These are phyloP conservation scores for Tetrapisispora pingtungensis DNA, from an alignment of 805 yeast species.

Conservation along the genomic window DNA sequence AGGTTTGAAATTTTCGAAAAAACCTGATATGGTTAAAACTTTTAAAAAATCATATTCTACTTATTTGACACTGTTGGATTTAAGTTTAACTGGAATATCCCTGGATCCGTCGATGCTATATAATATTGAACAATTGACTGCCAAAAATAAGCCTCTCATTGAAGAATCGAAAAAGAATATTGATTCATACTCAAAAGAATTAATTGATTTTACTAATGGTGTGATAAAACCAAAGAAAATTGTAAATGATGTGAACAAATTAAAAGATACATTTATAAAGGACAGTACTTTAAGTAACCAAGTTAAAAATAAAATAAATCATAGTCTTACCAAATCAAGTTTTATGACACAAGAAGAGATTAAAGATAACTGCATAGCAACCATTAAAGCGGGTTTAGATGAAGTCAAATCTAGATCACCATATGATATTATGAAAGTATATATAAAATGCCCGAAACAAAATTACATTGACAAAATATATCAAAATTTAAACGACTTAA, in stretches of 20 bases:
- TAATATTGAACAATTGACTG: conserved; percentile 8
- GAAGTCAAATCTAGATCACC: conserved; percentile 20
- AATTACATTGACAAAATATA: conserved; percentile 20
- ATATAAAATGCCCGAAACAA: conserved; percentile 26
- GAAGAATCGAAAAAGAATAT: conserved; percentile 10
- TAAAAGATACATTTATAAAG: neutral
- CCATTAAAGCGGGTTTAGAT: conserved; percentile 21
- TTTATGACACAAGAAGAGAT: conserved; percentile 25
- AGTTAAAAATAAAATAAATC: neutral
- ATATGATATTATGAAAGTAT: conserved; percentile 26
- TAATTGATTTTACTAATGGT: conserved; percentile 7
- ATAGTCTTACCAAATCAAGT: conserved; percentile 3
- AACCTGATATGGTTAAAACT: conserved; percentile 1
- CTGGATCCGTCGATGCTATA: conserved; percentile 12
- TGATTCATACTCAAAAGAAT: conserved; percentile 5
- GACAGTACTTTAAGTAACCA: neutral
- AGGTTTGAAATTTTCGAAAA: conserved; percentile 15
- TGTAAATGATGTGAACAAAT: neutral
- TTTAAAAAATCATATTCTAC: conserved; percentile 7
- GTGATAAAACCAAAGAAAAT: neutral
- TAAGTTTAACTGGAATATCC: conserved; percentile 11
- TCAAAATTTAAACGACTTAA: conserved; percentile 23
- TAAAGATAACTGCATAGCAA: conserved; percentile 23
- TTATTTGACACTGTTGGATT: conserved; percentile 2
- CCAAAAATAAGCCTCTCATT: conserved; percentile 12